Evolutionary conservation across 805 yeast genomes (phyloP).

Genomic region (Ogataea parapolymorpha): DNA sequence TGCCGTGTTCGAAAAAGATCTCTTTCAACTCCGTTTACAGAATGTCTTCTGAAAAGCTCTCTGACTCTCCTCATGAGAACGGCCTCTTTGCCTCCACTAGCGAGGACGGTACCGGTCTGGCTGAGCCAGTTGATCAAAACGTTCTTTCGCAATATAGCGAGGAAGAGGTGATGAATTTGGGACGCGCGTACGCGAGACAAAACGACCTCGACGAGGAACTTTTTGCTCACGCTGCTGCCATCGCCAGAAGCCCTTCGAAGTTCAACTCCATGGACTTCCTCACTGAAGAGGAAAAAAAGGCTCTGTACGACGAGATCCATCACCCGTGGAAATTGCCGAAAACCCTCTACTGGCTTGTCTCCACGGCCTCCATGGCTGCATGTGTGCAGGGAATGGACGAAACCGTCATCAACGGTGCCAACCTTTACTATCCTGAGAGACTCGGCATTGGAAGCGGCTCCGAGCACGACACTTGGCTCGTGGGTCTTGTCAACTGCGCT

Average conservation of each 20-base stretch:
- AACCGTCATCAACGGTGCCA: constrained; percentile 71
- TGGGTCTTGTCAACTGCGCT: constrained; percentile 65
- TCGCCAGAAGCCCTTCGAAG: constrained; percentile 56
- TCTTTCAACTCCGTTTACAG: not conserved
- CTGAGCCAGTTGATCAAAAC: constrained; percentile 33
- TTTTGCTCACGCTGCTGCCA: constrained; percentile 62
- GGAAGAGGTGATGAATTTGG: constrained; percentile 65
- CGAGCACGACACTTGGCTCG: constrained; percentile 50
- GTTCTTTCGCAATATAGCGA: constrained; percentile 56
- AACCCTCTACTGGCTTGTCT: constrained; percentile 52
- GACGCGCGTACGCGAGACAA: constrained; percentile 58
- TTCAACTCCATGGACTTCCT: constrained; percentile 56
- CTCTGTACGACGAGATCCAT: constrained; percentile 44
- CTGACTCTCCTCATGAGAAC: constrained; percentile 10
- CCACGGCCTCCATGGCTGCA: constrained; percentile 70
- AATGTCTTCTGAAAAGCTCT: constrained; percentile 9
- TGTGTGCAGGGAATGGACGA: constrained; percentile 83
- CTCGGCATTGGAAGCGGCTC: constrained; percentile 50
- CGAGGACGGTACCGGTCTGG: constrained; percentile 3
- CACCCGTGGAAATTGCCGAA: constrained; percentile 46
- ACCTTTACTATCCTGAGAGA: constrained; percentile 53
- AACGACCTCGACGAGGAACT: constrained; percentile 55
- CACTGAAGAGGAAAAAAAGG: constrained; percentile 51
- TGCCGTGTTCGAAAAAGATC: not conserved
- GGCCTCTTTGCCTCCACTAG: constrained; percentile 15